phyloP scores from a whole-genome alignment of 352 stramenopile species.

The Pythium folliculosum region DNA sequence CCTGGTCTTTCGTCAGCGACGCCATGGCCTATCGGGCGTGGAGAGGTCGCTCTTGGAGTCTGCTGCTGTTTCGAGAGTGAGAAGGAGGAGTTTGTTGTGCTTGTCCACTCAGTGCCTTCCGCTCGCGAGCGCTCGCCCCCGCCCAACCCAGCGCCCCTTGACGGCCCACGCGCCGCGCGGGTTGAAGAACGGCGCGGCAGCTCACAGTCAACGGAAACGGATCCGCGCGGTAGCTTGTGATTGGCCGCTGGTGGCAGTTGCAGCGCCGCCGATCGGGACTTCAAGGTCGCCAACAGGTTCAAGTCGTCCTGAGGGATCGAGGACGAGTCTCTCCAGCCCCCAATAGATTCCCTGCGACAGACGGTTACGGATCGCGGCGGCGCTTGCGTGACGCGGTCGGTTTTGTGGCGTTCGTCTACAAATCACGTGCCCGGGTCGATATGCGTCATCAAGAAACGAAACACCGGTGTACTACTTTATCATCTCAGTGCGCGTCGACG shows the following conservation, averaged over 20 bases:
- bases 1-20: conserved; percentile 31
- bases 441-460: background rate
- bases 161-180: too few relatives aligned
- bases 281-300: background rate
- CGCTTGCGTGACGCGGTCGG: background rate
- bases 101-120: background rate
- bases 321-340: background rate
- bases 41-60: background rate
- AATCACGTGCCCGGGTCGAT: background rate
- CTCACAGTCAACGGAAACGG: background rate
- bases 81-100: too few relatives aligned
- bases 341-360: background rate
- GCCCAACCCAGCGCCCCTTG: background rate
- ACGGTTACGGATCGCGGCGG: background rate
- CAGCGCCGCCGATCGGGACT: background rate
- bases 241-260: background rate
- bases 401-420: background rate
- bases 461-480: background rate
- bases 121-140: too few relatives aligned
- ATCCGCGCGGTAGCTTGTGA: background rate
- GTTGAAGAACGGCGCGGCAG: background rate
- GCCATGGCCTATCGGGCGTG: conserved; percentile 11
- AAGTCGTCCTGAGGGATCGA: background rate
- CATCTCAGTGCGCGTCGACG: background rate
- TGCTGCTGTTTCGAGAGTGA: conserved; percentile 9